Evolutionary conservation across 495 filamentous ascomycete species (phyloP).

Genomic region (Usnea hakonensis): DNA sequence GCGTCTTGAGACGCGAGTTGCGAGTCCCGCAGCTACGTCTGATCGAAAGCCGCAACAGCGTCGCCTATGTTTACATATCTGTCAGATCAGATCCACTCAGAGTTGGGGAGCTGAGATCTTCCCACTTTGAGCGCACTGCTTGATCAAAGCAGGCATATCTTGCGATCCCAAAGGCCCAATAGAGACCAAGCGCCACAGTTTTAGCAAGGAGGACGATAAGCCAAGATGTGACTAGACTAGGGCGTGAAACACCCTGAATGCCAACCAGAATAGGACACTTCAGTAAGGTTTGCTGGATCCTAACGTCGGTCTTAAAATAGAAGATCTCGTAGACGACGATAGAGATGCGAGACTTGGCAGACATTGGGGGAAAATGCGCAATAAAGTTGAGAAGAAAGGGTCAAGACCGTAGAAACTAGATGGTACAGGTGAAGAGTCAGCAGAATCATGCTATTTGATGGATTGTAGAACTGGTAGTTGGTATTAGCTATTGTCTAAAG

Average conservation of each 20-base stretch:
- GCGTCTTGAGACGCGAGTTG: background rate
- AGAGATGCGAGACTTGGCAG: too few relatives aligned
- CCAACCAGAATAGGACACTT: too few relatives aligned
- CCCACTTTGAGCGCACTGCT: background rate
- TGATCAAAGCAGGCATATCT: background rate
- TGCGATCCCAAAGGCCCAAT: background rate
- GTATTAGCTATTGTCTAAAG: background rate
- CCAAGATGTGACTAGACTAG: background rate
- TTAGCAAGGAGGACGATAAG: background rate
- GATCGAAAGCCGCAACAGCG: background rate
- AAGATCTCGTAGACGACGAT: background rate
- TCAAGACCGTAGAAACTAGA: background rate
- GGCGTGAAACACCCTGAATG: background rate
- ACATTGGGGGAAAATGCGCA: too few relatives aligned
- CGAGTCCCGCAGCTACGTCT: background rate
- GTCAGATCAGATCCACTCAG: background rate
- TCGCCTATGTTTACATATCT: background rate
- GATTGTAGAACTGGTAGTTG: background rate
- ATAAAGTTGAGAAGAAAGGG: background rate
- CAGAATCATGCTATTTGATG: background rate
- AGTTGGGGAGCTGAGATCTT: background rate
- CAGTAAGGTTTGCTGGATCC: too few relatives aligned
- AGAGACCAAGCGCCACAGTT: background rate
- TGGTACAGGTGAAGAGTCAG: background rate
- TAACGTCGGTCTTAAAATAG: background rate